These are phyloP conservation scores for Morella rubra DNA, from an alignment of 306 rosid species.

Conservation along the genomic window DNA sequence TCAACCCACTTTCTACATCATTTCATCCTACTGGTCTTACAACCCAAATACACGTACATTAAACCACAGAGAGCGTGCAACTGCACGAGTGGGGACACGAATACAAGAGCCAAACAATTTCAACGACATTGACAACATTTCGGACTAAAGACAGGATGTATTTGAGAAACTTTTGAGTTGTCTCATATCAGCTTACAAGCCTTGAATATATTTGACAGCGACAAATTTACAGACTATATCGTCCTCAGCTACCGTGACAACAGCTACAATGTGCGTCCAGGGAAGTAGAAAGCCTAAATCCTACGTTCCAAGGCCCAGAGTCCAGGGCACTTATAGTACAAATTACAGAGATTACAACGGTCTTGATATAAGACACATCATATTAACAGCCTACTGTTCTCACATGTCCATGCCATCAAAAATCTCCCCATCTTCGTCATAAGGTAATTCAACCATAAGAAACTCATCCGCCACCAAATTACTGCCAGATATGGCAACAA, in stretches of 20 bases:
- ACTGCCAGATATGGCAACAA: slow-evolving; percentile 45
- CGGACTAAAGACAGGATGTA: no score
- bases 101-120: background rate
- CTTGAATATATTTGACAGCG: background rate
- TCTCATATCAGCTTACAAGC: background rate
- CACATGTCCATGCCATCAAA: slow-evolving; percentile 88
- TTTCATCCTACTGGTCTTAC: no score
- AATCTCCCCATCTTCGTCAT: slow-evolving; percentile 74
- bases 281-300: slow-evolving; percentile 21
- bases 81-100: background rate
- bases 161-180: background rate
- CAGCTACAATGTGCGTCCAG: slow-evolving; percentile 25
- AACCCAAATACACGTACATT: no score
- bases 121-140: background rate
- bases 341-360: slow-evolving; percentile 30
- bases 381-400: slow-evolving; percentile 27
- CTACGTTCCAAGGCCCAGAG: slow-evolving; percentile 22
- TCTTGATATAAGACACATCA: slow-evolving; percentile 29
- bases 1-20: no score
- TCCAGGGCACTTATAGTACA: slow-evolving; percentile 33
- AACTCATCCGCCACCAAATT: slow-evolving; percentile 71
- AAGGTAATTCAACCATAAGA: slow-evolving; percentile 42
- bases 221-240: slow-evolving; percentile 24
- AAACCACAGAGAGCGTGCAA: no score
- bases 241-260: slow-evolving; percentile 25